Base-by-base conservation (phyloP, 2,329 filamentous ascomycete genomes). In the Diatrype stigma region DNA sequence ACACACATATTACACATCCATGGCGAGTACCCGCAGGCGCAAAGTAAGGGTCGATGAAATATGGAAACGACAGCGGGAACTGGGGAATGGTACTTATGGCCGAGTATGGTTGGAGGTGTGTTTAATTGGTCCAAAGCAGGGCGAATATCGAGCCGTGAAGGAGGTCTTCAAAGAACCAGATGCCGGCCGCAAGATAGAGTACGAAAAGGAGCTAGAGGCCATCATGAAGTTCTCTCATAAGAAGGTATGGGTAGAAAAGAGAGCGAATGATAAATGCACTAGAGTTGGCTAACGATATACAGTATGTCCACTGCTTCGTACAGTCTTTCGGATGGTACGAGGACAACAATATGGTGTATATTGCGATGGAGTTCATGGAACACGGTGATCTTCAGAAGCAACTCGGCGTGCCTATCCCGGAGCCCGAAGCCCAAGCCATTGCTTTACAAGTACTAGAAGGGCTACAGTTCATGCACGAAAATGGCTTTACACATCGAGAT, bases 301-400 rank as follows among this genome's bases (percentile, higher is more conserved):
- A 58, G 54, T 59, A 59, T 23, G 17, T 37, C 4, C 51, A 54
- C 37, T 59, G 51, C 26, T 59, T 59, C 21, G 56, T 59, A 6
- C 51, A 35, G 22, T 56, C 56, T 6, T 34, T 46, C 3, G 56
- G 56, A 2, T 59, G 54, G 56, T 59, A 40, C 23, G 54, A 56
- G 22, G 16, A 26, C 23, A 10, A 46, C 2, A 22, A 53, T 11
- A 44, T 45, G 4, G 22, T 59, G 3, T 59, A 48, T n/a, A 54
- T 59, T 12, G 10, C 51, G 2, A 59, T 59, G 56, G 56, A 59
- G 17, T 59, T 6, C 10, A 6, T 5, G 5, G 26, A 30, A 30
- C 10, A 30, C 10, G 26, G 26, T 6, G 26, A 30, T 10, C 26
- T 30, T 10, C 5, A 10, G 10, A 30, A 30, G 6, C 10, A 30